Conservation (phyloP, 768 basidiomycete genomes). For the Termitomyces titanicus region DNA sequence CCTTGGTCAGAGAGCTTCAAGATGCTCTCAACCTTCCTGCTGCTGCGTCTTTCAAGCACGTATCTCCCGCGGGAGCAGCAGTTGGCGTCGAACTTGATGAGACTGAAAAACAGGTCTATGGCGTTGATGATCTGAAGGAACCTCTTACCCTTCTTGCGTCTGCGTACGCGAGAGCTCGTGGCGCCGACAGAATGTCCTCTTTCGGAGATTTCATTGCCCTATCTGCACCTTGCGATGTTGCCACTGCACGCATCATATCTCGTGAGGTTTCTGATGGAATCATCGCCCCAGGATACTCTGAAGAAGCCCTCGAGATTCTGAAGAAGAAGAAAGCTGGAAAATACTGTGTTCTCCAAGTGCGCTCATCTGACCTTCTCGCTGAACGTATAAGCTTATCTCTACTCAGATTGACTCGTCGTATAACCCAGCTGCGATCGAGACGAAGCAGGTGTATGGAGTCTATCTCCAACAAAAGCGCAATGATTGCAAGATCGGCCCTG, state of each 20-base stretch:
- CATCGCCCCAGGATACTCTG: constrained; percentile 90
- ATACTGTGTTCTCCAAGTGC: constrained; percentile 93
- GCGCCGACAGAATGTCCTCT: constrained; percentile 99
- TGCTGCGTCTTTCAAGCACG: constrained; percentile 99
- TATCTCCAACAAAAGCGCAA: constrained; percentile 89
- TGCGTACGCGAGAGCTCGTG: constrained; percentile 95
- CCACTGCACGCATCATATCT: constrained; percentile 96
- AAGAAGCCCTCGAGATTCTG: constrained; percentile 85
- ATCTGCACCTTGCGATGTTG: constrained; percentile 87
- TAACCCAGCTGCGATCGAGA: constrained; percentile 77
- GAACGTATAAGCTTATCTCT: background rate
- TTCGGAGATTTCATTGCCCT: constrained; percentile 99
- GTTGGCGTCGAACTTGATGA: constrained; percentile 83
- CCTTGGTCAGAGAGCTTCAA: constrained; percentile 90
- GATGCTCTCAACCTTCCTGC: constrained; percentile 87
- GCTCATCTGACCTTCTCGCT: constrained; percentile 2
- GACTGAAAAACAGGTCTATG: constrained; percentile 90
- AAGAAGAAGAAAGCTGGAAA: constrained; percentile 98
- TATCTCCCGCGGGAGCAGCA: constrained; percentile 96
- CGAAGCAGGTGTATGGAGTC: constrained; percentile 93
- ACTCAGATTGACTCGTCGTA: constrained; percentile 85
- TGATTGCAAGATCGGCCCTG: constrained; percentile 78
- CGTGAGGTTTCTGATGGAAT: constrained; percentile 98
- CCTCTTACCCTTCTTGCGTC: constrained; percentile 83
- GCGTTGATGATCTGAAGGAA: constrained; percentile 92